Percentiles rank a stretch among this genome's conserved stretches.
Evolutionary conservation across 78 protist genomes (phyloP).

Genomic region (Anaeramoeba flamelloides): DNA sequence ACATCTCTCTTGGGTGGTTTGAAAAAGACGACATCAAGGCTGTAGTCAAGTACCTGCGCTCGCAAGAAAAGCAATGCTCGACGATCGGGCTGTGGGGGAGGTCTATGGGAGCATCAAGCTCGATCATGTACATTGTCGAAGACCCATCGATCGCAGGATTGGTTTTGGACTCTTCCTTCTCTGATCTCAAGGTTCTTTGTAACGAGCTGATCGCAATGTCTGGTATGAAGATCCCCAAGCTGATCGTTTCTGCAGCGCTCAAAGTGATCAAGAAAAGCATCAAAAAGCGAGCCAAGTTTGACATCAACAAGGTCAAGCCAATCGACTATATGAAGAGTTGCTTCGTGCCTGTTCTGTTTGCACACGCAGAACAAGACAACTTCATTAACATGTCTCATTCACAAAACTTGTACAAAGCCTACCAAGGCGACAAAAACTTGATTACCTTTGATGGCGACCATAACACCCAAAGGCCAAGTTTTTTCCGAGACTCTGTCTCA

Average conservation of each 20-base stretch:
- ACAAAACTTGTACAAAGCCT: conserved; percentile 12
- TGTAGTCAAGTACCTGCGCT: conserved; percentile 7
- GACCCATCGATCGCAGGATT: conserved; percentile 44
- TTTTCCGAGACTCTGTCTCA: conserved; percentile 40
- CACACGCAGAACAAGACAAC: conserved; percentile 31
- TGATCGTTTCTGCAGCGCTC: not conserved
- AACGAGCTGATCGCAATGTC: conserved; percentile 31
- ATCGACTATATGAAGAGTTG: not conserved
- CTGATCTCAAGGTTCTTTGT: conserved; percentile 30
- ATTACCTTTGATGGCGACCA: conserved; percentile 47
- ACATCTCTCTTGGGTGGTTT: conserved; percentile 43
- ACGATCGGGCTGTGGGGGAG: conserved; percentile 53
- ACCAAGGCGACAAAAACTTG: conserved; percentile 45
- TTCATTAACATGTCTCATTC: conserved; percentile 41
- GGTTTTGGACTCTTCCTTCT: conserved; percentile 46
- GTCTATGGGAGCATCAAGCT: conserved; percentile 46
- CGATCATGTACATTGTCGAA: conserved; percentile 31
- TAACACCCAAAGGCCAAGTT: conserved; percentile 40
- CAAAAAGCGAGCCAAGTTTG: not conserved
- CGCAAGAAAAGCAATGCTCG: not conserved
- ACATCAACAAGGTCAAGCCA: too few species aligned
- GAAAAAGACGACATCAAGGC: conserved; percentile 38
- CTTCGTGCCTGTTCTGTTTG: conserved; percentile 41
- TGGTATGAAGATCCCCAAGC: not conserved
- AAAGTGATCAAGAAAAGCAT: not conserved